phyloP scores from a whole-genome alignment of 352 stramenopile genomes.

The Phytophthora chlamydospora region DNA sequence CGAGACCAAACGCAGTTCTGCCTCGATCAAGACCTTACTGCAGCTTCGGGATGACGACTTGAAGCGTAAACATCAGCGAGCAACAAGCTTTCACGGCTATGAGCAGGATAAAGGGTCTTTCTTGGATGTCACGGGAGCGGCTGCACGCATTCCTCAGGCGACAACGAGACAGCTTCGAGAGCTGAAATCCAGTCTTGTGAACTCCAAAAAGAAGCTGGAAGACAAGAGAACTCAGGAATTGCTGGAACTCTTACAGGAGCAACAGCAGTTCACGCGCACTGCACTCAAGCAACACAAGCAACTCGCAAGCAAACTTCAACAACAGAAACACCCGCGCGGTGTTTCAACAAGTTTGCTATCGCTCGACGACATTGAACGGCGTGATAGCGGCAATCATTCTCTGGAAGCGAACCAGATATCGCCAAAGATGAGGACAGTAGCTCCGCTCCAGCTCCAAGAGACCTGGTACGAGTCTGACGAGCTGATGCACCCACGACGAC shows the following conservation, averaged over 20 bases:
- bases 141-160: slow-evolving; percentile 31
- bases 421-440: neutral
- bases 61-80: slow-evolving; percentile 18
- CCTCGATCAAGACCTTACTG: slow-evolving; percentile 11
- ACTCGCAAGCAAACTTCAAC: slow-evolving; percentile 12
- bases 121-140: slow-evolving; percentile 33
- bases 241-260: slow-evolving; percentile 30
- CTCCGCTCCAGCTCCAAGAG: slow-evolving; percentile 6
- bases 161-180: slow-evolving; percentile 36
- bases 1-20: slow-evolving; percentile 5
- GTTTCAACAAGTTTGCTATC: slow-evolving; percentile 21
- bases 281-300: slow-evolving; percentile 23
- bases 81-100: slow-evolving; percentile 32
- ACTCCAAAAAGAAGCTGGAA: slow-evolving; percentile 31
- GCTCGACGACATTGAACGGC: slow-evolving; percentile 11
- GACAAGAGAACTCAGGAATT: slow-evolving; percentile 34
- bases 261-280: slow-evolving; percentile 32
- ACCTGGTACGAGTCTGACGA: slow-evolving; percentile 7
- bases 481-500: neutral
- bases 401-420: neutral
- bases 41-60: slow-evolving; percentile 15
- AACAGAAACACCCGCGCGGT: slow-evolving; percentile 9
- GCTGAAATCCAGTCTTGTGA: slow-evolving; percentile 22
- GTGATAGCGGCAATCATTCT: neutral
- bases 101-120: slow-evolving; percentile 22